Base-by-base conservation (phyloP, 2,329 filamentous ascomycete species). In the Fusarium globosum region DNA sequence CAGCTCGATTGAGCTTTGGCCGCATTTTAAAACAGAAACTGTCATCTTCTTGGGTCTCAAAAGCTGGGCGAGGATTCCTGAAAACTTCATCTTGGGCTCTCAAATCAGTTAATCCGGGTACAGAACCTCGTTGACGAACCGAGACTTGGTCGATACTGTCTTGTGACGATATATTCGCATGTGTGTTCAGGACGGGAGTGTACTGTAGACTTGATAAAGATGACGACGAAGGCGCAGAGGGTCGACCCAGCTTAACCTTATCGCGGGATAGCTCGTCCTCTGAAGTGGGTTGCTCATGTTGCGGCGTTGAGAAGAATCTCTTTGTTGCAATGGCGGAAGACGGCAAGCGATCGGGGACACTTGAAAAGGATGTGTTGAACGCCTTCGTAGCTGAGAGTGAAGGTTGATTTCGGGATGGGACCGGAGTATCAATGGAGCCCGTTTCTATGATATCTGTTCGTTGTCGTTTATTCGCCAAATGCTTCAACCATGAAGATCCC, bases 401-500 rank as follows among this genome's bases (percentile, higher is more conserved):
- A 28, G 49, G n/a, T 14, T 69, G 71, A 13, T 72, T 11, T 18
- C 58, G 66, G 18, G 49, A 53, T 18, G 65, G 67, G 5, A 76
- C 51, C 10, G 77, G 76, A 7, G 73, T 79, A 51, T 77, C 59
- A 23, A 76, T 43, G 11, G 74, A 73, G 9, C 68, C 70, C 0
- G 74, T 68, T 21, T 76, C 77, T 68, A 73, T 72, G 21, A 69
- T 46, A 20, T 74, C 71, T n/a, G 71, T 72, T 16, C 69, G 72
- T 26, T 51, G 75, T 62, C 77, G 80, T 64, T 84, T 84, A 28
- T 48, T 72, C 20, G 78, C 65, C 39, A 75, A 55, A 39, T 77
- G 77, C 49, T 77, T 82, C 13, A 83, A 62, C 82, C 81, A 83
- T 9, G 79, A 77, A 13, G 80, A 79, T 14, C 73, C 72, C 20